These are phyloP conservation scores for Panicum virgatum DNA, from an alignment of 202 grass and related monocot species.

Conservation along the genomic window DNA sequence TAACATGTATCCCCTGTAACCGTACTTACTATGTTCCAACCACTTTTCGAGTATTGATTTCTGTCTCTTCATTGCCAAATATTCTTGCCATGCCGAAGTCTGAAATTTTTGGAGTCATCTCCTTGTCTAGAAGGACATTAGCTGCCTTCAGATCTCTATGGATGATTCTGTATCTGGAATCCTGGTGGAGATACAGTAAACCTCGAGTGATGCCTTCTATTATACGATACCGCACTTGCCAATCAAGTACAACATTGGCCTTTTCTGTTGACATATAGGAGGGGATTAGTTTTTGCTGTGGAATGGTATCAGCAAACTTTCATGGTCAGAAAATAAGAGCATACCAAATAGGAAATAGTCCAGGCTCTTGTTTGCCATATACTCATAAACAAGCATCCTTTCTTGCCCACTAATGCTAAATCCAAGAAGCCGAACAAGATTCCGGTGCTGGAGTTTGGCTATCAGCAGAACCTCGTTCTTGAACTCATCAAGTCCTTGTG, in stretches of 20 bases:
- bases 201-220: constrained; percentile 64
- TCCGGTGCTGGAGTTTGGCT: constrained; percentile 62
- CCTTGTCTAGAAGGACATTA: constrained; percentile 65
- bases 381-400: constrained; percentile 63
- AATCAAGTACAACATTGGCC: constrained; percentile 39
- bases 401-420: constrained; percentile 56
- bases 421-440: constrained; percentile 64
- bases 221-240: constrained; percentile 57
- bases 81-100: constrained; percentile 73
- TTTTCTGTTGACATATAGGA: constrained; percentile 34
- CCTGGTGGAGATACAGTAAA: constrained; percentile 65
- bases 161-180: constrained; percentile 74
- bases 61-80: constrained; percentile 61
- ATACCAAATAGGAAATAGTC: constrained; percentile 56
- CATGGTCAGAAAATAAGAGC: neutral
- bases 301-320: constrained; percentile 1
- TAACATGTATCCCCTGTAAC: neutral
- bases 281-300: constrained; percentile 9
- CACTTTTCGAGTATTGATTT: constrained; percentile 62
- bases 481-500: constrained; percentile 58
- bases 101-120: constrained; percentile 70
- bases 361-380: constrained; percentile 66
- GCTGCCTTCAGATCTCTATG: constrained; percentile 69
- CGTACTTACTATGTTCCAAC: constrained; percentile 75
- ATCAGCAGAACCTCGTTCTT: constrained; percentile 66